These are phyloP conservation scores for Pseudocercospora fuligena DNA, from an alignment of 2,329 filamentous ascomycete species.

Conservation along the genomic window DNA sequence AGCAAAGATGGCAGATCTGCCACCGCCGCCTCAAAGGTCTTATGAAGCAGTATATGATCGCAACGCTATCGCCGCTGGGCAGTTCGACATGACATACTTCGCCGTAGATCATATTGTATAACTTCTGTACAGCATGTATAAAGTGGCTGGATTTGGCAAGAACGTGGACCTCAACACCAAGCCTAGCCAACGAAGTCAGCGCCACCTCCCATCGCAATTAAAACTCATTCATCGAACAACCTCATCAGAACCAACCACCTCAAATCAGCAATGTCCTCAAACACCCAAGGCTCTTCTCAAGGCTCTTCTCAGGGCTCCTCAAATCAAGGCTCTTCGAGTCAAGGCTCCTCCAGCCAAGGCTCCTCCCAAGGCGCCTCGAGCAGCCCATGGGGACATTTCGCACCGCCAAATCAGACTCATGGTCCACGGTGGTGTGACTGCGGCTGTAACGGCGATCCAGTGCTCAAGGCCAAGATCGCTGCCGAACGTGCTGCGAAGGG, in stretches of 20 bases:
- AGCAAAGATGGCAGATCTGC: neutral
- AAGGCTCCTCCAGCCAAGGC: neutral
- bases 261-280: neutral
- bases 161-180: neutral
- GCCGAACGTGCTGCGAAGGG: conserved; percentile 1
- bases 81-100: too few species aligned
- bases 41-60: too few species aligned
- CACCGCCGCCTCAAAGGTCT: too few species aligned
- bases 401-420: neutral
- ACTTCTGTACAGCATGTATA: neutral
- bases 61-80: neutral
- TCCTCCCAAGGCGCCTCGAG: neutral
- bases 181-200: neutral
- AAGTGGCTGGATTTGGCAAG: neutral
- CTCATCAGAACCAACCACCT: neutral
- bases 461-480: conserved; percentile 11
- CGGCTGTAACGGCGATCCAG: conserved; percentile 12
- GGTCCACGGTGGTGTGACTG: conserved; percentile 11
- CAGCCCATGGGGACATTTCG: neutral
- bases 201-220: neutral
- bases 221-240: neutral
- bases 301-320: too few species aligned
- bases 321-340: too few species aligned
- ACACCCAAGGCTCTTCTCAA: neutral
- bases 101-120: neutral